Evolutionary conservation across 495 filamentous ascomycete genomes (phyloP).

Genomic region (Tuber brumale): DNA sequence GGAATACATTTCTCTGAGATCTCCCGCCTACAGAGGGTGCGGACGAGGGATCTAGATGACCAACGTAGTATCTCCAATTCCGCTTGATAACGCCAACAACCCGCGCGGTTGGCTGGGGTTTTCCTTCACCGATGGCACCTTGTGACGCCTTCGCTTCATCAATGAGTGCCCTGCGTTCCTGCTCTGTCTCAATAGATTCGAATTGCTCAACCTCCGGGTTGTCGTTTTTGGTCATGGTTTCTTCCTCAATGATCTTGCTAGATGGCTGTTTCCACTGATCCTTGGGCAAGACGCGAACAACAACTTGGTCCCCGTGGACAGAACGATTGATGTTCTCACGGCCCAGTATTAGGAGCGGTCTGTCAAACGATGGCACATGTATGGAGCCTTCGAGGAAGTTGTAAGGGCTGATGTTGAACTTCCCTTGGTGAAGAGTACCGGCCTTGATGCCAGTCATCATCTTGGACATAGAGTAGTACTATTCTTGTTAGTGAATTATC

Average conservation of each 20-base stretch:
- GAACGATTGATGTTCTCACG: constrained; percentile 93
- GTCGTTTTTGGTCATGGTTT: constrained; percentile 84
- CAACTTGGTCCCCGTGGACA: constrained; percentile 82
- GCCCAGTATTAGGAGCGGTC: constrained; percentile 78
- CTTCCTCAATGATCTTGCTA: constrained; percentile 91
- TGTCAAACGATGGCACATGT: constrained; percentile 81
- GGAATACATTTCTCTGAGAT: constrained; percentile 83
- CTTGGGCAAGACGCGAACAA: constrained; percentile 83
- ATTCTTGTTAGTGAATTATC: constrained; percentile 24
- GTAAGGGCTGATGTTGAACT: constrained; percentile 93
- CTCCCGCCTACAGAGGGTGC: constrained; percentile 66
- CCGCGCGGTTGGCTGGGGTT: constrained; percentile 80
- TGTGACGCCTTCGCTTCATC: constrained; percentile 86
- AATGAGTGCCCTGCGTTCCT: constrained; percentile 74
- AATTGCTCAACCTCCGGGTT: constrained; percentile 69
- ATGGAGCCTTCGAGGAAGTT: constrained; percentile 94
- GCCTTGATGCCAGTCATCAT: constrained; percentile 86
- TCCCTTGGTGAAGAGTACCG: constrained; percentile 82
- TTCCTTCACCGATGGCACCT: constrained; percentile 66
- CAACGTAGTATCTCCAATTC: constrained; percentile 93
- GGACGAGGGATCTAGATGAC: constrained; percentile 82
- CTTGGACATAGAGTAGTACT: constrained; percentile 83
- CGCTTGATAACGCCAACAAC: constrained; percentile 89
- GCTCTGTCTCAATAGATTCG: constrained; percentile 71
- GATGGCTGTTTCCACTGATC: constrained; percentile 96